Evolutionary conservation across 140 eudicot genomes (phyloP), one percentile per base, ranked within the genome.

Genomic region (Bidens hawaiensis): DNA sequence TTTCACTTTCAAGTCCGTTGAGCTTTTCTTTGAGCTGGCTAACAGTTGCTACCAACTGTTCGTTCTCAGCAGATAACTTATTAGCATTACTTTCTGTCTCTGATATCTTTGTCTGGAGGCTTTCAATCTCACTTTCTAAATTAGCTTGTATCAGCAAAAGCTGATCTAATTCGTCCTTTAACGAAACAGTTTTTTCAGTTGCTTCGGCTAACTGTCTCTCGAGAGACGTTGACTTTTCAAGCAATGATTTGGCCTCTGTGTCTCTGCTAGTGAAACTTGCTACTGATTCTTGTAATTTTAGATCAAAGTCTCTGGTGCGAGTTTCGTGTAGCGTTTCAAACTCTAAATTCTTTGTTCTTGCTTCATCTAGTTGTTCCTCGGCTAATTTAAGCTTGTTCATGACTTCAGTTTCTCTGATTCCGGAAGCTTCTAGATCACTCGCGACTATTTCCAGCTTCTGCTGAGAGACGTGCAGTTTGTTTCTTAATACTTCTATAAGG

Each of bases 1-100:
- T 87, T 70, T 84, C 98, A 17, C 77, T 89, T 69, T 91, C 85
- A 63, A 91, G 89, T 63, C 87, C 96, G 36, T 78, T 81, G 62
- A 88, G 69, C 79, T 70, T n/a, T n/a, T n/a, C n/a, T n/a, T n/a
- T n/a, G n/a, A n/a, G n/a, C n/a, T n/a, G n/a, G n/a, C n/a, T n/a
- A n/a, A n/a, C n/a, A n/a, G n/a, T n/a, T n/a, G n/a, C n/a, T n/a
- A n/a, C n/a, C n/a, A n/a, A n/a, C n/a, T n/a, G n/a, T n/a, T n/a
- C n/a, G n/a, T n/a, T n/a, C n/a, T n/a, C n/a, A n/a, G n/a, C n/a
- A n/a, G n/a, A n/a, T n/a, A n/a, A n/a, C n/a, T n/a, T n/a, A n/a
- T n/a, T n/a, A n/a, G n/a, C n/a, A n/a, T n/a, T n/a, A n/a, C n/a
- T n/a, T n/a, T n/a, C n/a, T n/a, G n/a, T n/a, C n/a, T n/a, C n/a